phyloP scores from a whole-genome alignment of 257 asterid genomes.

The Plectranthus barbatus region DNA sequence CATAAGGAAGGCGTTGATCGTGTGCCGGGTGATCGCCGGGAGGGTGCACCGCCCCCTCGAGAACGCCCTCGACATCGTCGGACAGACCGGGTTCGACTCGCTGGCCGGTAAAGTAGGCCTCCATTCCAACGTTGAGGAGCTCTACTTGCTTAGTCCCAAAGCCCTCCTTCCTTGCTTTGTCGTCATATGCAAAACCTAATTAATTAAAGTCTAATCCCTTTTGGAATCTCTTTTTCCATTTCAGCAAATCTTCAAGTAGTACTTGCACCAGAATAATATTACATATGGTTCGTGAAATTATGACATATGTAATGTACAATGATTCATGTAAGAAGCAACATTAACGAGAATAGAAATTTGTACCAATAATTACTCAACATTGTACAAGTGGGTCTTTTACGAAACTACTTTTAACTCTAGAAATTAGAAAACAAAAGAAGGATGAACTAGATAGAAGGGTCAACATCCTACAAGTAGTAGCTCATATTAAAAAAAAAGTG shows the following conservation, averaged over 20 bases:
- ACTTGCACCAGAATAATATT: too few species aligned
- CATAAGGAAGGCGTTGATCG: slow-evolving; percentile 57
- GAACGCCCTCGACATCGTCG: slow-evolving; percentile 56
- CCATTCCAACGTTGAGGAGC: slow-evolving; percentile 87
- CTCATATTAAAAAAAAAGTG: not conserved
- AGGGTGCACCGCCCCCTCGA: slow-evolving; percentile 87
- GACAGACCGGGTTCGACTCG: slow-evolving; percentile 74
- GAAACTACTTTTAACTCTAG: not conserved
- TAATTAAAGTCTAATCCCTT: too few species aligned
- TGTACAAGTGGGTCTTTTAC: not conserved
- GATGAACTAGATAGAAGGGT: too few species aligned
- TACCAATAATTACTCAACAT: not conserved
- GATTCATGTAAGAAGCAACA: not conserved
- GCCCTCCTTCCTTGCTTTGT: slow-evolving; percentile 93
- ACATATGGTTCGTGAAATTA: not conserved
- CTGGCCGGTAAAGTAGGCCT: slow-evolving; percentile 89
- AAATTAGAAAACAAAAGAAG: not conserved
- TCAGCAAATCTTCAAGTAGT: too few species aligned
- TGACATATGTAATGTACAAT: not conserved
- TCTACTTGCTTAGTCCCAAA: slow-evolving; percentile 73
- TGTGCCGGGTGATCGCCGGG: slow-evolving; percentile 90
- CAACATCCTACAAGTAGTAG: not conserved
- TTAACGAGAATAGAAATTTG: not conserved
- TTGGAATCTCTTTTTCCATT: too few species aligned
- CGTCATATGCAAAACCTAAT: slow-evolving; percentile 55